Evolutionary conservation across 2,329 filamentous ascomycete species (phyloP).

Genomic region (Macrophomina tecta): DNA sequence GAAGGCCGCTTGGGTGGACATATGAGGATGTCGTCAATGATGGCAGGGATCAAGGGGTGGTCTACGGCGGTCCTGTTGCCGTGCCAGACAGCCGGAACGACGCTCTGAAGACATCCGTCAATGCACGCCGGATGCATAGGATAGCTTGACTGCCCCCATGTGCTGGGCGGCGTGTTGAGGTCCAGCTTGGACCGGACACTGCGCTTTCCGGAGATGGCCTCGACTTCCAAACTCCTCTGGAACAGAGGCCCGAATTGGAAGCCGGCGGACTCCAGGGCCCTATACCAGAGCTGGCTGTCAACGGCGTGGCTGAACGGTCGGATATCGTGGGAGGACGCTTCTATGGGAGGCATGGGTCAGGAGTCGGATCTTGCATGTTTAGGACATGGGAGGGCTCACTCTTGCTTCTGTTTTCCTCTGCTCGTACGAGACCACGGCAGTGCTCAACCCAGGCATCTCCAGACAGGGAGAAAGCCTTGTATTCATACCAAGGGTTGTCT

Average conservation of each 20-base stretch:
- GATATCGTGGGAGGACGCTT: neutral
- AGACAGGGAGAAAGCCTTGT: constrained; percentile 32
- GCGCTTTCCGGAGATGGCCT: constrained; percentile 24
- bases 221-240: constrained; percentile 30
- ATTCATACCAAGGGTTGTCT: constrained; percentile 30
- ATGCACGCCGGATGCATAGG: constrained; percentile 42
- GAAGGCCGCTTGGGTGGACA: neutral
- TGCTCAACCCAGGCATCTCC: constrained; percentile 32
- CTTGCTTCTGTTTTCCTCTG: constrained; percentile 8
- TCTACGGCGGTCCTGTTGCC: constrained; percentile 30
- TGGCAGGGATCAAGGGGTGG: too few species aligned
- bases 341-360: too few species aligned
- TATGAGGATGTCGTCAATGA: constrained; percentile 33
- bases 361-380: too few species aligned
- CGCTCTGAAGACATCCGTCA: constrained; percentile 40
- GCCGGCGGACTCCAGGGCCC: constrained; percentile 31
- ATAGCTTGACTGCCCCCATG: constrained; percentile 38
- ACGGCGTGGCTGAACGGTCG: constrained; percentile 27
- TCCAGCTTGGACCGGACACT: constrained; percentile 29
- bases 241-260: constrained; percentile 35
- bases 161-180: constrained; percentile 29
- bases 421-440: constrained; percentile 33
- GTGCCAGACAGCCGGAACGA: constrained; percentile 31
- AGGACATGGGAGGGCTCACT: too few species aligned
- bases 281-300: constrained; percentile 34